Evolutionary conservation across 805 yeast species (phyloP).

Genomic region (Metschnikowia aberdeeniae): DNA sequence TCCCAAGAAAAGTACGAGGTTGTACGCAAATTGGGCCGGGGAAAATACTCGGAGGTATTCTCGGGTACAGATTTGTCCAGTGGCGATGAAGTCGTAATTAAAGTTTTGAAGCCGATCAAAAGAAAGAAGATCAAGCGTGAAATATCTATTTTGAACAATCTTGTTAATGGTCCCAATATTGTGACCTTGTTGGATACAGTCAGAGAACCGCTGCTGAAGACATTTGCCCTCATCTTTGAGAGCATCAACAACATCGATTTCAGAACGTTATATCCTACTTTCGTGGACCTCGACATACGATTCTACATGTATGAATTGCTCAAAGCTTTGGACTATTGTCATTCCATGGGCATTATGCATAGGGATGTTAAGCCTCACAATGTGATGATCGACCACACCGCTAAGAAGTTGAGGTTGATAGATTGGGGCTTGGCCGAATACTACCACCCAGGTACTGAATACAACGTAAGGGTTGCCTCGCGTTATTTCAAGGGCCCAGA

Average conservation of each 20-base stretch:
- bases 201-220: slow-evolving; percentile 77
- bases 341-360: slow-evolving; percentile 93
- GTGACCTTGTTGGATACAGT: slow-evolving; percentile 77
- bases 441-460: slow-evolving; percentile 84
- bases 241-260: slow-evolving; percentile 82
- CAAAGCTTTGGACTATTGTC: slow-evolving; percentile 80
- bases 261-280: slow-evolving; percentile 78
- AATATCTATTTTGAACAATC: slow-evolving; percentile 78
- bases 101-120: slow-evolving; percentile 90
- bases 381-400: slow-evolving; percentile 82
- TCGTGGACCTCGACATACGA: slow-evolving; percentile 69
- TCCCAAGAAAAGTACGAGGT: slow-evolving; percentile 82
- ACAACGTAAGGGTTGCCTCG: slow-evolving; percentile 88
- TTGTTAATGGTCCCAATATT: slow-evolving; percentile 80
- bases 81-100: slow-evolving; percentile 71
- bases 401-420: slow-evolving; percentile 61
- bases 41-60: slow-evolving; percentile 91
- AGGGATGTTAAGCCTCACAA: slow-evolving; percentile 93
- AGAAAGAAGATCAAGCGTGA: slow-evolving; percentile 90
- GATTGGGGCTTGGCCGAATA: slow-evolving; percentile 97
- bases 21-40: slow-evolving; percentile 80
- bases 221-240: slow-evolving; percentile 87
- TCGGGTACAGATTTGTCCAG: slow-evolving; percentile 68
- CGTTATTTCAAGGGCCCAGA: slow-evolving; percentile 93
- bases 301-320: slow-evolving; percentile 80